phyloP scores from a whole-genome alignment of 192 early-diverging fungal genomes.

The Gonapodya sp. region DNA sequence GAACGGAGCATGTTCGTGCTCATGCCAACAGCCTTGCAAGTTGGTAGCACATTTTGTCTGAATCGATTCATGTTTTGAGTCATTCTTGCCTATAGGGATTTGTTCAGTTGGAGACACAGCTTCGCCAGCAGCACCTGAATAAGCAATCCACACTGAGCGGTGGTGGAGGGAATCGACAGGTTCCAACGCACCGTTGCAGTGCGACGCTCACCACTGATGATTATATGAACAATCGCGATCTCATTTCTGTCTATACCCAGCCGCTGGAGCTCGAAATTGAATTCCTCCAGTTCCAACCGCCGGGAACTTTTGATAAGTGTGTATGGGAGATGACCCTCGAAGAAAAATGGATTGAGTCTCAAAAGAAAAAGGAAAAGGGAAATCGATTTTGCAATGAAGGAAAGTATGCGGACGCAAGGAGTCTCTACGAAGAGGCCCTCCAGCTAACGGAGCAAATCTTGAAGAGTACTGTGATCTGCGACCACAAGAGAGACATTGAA shows the following conservation, averaged over 20 bases:
- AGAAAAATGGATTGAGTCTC: not conserved
- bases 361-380: not conserved
- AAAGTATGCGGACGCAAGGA: not conserved
- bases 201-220: not conserved
- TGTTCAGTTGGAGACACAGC: not conserved
- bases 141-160: not conserved
- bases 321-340: not conserved
- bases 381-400: not conserved
- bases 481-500: too few species aligned
- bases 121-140: not conserved
- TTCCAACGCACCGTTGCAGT: not conserved
- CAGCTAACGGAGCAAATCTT: not conserved
- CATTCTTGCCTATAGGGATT: not conserved
- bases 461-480: not conserved
- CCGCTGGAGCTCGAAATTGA: not conserved
- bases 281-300: not conserved
- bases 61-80: not conserved
- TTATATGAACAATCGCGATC: not conserved
- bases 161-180: not conserved
- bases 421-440: not conserved
- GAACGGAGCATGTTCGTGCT: not conserved
- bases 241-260: not conserved
- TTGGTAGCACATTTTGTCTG: not conserved
- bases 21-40: not conserved
- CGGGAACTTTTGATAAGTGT: not conserved